phyloP scores from a whole-genome alignment of 106 monocot species.

The Platanthera guangdongensis region DNA sequence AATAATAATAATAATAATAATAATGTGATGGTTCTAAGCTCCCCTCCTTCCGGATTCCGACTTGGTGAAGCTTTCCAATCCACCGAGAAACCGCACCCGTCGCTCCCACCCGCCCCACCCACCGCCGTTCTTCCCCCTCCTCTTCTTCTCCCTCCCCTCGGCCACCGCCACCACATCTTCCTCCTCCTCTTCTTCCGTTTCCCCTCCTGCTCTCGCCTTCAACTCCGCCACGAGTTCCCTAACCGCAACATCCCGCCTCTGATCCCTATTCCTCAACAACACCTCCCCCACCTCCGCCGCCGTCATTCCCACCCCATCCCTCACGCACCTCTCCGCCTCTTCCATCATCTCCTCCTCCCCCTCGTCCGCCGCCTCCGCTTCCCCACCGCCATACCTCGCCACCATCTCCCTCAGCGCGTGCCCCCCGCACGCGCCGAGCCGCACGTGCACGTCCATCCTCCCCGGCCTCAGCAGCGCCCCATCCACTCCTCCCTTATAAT shows the following conservation, averaged over 20 bases:
- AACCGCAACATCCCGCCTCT: constrained; percentile 34
- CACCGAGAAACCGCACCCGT: constrained; percentile 52
- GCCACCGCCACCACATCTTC: constrained; percentile 16
- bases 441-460: constrained; percentile 70
- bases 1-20: not conserved
- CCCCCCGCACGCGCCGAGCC: constrained; percentile 41
- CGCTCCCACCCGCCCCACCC: constrained; percentile 44
- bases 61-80: constrained; percentile 72
- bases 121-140: not conserved
- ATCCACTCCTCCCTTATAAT: constrained; percentile 55
- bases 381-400: constrained; percentile 35
- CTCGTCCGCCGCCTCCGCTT: not conserved
- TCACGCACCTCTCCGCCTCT: constrained; percentile 35
- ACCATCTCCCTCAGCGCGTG: constrained; percentile 54
- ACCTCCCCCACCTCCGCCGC: constrained; percentile 85
- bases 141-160: constrained; percentile 33
- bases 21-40: constrained; percentile 13
- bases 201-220: constrained; percentile 24
- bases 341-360: constrained; percentile 30
- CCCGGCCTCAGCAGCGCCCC: constrained; percentile 51
- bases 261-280: constrained; percentile 52
- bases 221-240: constrained; percentile 56
- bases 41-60: constrained; percentile 73
- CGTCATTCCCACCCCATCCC: constrained; percentile 57
- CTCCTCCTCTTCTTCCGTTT: constrained; percentile 13